Evolutionary conservation across 805 yeast genomes (phyloP).

Genomic region (Kurtzmaniella fragi): DNA sequence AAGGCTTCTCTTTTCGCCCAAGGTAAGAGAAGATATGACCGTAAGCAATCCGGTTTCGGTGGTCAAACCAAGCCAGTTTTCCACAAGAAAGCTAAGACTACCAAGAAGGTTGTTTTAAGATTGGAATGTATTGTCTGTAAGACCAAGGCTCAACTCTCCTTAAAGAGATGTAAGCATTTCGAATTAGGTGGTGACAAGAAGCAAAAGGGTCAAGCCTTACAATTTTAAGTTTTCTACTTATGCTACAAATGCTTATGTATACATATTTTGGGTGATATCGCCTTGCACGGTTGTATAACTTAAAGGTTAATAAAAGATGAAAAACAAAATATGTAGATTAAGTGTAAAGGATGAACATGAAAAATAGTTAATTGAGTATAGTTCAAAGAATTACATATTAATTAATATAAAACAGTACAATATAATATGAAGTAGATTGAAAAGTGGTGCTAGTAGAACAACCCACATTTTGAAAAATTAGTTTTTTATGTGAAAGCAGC

Average conservation of each 20-base stretch:
- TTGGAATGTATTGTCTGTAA: conserved; percentile 98
- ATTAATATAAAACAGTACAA: too few relatives aligned
- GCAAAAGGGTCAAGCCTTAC: conserved; percentile 99
- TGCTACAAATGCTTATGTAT: neutral
- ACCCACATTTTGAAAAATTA: too few relatives aligned
- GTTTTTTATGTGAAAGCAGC: too few relatives aligned
- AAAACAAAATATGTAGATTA: too few relatives aligned
- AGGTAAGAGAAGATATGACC: conserved; percentile 99
- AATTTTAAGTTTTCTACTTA: conserved; percentile 60
- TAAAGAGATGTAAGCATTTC: conserved; percentile 99
- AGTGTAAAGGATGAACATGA: too few relatives aligned
- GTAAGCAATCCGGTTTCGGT: conserved; percentile 99
- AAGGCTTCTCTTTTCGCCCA: conserved; percentile 98
- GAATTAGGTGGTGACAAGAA: conserved; percentile 99
- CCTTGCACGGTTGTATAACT: too few relatives aligned
- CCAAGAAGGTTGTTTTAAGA: conserved; percentile 99
- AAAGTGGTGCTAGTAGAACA: too few relatives aligned
- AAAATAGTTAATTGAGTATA: too few relatives aligned
- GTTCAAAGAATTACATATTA: too few relatives aligned
- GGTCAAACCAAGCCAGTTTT: conserved; percentile 99
- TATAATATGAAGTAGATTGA: too few relatives aligned
- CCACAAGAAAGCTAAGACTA: conserved; percentile 99
- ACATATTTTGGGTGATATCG: too few relatives aligned
- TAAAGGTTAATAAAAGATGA: too few relatives aligned
- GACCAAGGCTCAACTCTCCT: conserved; percentile 95